Evolutionary conservation across 2,329 filamentous ascomycete genomes (phyloP).

Genomic region (Fusarium coicis): DNA sequence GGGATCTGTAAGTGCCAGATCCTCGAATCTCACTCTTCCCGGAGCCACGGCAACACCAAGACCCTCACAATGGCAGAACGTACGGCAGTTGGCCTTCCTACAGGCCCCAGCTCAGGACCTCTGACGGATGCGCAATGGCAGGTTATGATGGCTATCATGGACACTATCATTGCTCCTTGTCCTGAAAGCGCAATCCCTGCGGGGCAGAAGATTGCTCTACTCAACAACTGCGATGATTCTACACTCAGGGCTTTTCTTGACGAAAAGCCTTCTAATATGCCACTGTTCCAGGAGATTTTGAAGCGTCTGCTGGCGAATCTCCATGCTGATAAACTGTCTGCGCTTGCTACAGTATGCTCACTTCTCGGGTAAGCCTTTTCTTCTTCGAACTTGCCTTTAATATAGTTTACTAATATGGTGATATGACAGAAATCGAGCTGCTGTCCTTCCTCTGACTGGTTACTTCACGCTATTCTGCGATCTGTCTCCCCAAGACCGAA

Average conservation of each 20-base stretch:
- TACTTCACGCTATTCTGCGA: background rate
- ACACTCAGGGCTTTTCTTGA: background rate
- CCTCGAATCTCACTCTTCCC: no score
- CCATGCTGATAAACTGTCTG: background rate
- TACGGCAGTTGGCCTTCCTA: background rate
- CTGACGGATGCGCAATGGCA: background rate
- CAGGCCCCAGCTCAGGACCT: background rate
- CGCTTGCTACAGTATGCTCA: background rate
- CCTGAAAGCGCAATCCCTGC: background rate
- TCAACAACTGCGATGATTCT: background rate
- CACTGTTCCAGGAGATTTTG: background rate
- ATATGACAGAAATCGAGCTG: background rate
- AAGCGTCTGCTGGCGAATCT: background rate
- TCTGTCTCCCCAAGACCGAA: background rate
- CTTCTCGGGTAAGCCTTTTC: background rate
- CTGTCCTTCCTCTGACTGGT: background rate
- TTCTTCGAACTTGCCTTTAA: no score
- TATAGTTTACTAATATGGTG: no score
- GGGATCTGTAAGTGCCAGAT: no score
- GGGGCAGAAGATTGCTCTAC: background rate
- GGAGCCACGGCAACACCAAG: fast-evolving
- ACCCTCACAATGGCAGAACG: background rate
- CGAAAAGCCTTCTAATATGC: background rate
- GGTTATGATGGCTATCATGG: background rate
- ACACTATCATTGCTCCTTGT: background rate